Percentiles rank a stretch among this genome's conserved stretches.
Conservation (phyloP, 169 alveolate species). For the Plasmodium fragile region DNA sequence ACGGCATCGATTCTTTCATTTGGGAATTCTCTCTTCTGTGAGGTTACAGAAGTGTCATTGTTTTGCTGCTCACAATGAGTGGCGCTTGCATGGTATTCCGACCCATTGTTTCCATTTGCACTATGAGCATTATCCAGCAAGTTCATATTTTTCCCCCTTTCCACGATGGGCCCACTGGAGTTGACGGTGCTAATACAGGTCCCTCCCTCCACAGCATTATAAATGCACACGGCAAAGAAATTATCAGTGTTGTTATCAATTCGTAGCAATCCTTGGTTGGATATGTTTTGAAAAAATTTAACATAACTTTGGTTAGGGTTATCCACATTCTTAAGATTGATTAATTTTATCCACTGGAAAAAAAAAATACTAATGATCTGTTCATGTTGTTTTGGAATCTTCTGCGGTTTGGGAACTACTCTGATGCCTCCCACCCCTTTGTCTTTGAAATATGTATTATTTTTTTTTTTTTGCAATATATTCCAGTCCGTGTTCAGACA, state of each 20-base stretch:
- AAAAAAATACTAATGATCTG: constrained; percentile 79
- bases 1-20: not conserved
- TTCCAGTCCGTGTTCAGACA: constrained; percentile 71
- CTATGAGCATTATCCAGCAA: not conserved
- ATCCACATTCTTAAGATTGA: constrained; percentile 77
- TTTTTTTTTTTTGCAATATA: constrained; percentile 44
- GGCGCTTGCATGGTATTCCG: not conserved
- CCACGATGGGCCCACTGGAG: not conserved
- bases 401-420: constrained; percentile 81
- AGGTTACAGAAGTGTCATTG: not conserved
- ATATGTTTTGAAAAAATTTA: constrained; percentile 89
- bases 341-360: constrained; percentile 83
- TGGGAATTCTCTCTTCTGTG: not conserved
- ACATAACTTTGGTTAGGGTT: constrained; percentile 79
- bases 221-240: constrained; percentile 89
- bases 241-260: constrained; percentile 91
- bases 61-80: constrained; percentile 10
- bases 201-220: constrained; percentile 82
- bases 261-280: constrained; percentile 89
- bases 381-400: constrained; percentile 81
- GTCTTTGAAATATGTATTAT: constrained; percentile 29
- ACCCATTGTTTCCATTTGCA: constrained; percentile 10
- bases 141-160: not conserved
- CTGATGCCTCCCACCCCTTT: constrained; percentile 86
- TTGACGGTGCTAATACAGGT: constrained; percentile 17